Evolutionary conservation across 257 asterid genomes (phyloP).

Genomic region (Solanum appendiculatum): DNA sequence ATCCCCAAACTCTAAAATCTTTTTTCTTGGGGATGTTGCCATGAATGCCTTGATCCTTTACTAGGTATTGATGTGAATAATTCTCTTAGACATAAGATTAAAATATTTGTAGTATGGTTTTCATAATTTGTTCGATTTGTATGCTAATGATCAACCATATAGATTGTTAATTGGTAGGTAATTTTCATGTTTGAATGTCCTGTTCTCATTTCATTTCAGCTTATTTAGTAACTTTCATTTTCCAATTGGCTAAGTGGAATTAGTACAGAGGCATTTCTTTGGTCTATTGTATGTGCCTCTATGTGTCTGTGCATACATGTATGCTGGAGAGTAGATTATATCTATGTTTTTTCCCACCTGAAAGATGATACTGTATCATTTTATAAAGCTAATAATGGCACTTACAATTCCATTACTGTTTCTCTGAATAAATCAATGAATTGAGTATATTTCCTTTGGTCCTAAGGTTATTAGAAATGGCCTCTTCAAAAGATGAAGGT

Average conservation of each 20-base stretch:
- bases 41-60: background rate
- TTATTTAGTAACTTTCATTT: too few relatives aligned
- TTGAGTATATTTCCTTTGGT: background rate
- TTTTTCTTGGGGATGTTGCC: background rate
- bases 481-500: background rate
- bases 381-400: background rate
- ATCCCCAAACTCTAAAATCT: too few relatives aligned
- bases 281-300: background rate
- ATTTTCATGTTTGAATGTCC: background rate
- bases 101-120: background rate
- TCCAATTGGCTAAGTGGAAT: too few relatives aligned
- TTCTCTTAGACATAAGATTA: background rate
- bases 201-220: background rate
- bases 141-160: background rate
- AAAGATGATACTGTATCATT: background rate
- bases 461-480: background rate
- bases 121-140: background rate
- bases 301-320: background rate
- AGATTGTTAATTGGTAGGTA: background rate
- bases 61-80: background rate
- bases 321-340: background rate
- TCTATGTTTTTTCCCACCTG: background rate
- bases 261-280: too few relatives aligned
- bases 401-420: background rate
- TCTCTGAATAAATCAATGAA: background rate